Percentiles rank a stretch among this genome's conserved stretches.
Conservation (phyloP, 1,284 basidiomycete genomes). For the Rhodotorula sp. region DNA sequence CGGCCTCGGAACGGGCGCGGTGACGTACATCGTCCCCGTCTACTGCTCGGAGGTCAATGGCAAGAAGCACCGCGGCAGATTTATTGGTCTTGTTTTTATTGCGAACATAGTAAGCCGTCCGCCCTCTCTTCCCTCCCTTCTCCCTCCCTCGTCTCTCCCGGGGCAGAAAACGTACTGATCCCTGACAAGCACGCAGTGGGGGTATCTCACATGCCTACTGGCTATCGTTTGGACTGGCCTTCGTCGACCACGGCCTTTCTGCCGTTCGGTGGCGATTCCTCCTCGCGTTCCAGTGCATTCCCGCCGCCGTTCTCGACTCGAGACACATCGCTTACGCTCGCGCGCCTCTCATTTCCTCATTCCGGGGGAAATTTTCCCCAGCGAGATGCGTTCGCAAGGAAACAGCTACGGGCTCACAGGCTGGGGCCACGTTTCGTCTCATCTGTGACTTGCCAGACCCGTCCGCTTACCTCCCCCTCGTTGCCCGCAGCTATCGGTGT, state of each 20-base stretch:
- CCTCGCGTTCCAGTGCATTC: conserved; percentile 42
- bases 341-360: conserved; percentile 44
- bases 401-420: conserved; percentile 49
- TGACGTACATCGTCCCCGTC: conserved; percentile 58
- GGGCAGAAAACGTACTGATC: too few species aligned
- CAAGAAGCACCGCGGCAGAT: conserved; percentile 34
- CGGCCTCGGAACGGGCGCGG: conserved; percentile 57
- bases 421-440: conserved; percentile 5
- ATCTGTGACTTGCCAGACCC: not conserved
- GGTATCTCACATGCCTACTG: conserved; percentile 60
- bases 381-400: conserved; percentile 46
- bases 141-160: too few species aligned
- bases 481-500: conserved; percentile 45
- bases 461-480: too few species aligned
- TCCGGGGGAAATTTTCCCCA: conserved; percentile 51
- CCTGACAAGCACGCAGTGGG: conserved; percentile 41
- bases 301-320: conserved; percentile 31
- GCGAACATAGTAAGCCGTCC: conserved; percentile 50
- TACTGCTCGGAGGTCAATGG: conserved; percentile 51
- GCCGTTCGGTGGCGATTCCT: conserved; percentile 44
- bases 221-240: conserved; percentile 55
- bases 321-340: not conserved
- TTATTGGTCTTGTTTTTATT: conserved; percentile 37
- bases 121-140: too few species aligned
- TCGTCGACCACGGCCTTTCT: conserved; percentile 33